Evolutionary conservation across 495 filamentous ascomycete species (phyloP).

Genomic region (Bacidia gigantensis): DNA sequence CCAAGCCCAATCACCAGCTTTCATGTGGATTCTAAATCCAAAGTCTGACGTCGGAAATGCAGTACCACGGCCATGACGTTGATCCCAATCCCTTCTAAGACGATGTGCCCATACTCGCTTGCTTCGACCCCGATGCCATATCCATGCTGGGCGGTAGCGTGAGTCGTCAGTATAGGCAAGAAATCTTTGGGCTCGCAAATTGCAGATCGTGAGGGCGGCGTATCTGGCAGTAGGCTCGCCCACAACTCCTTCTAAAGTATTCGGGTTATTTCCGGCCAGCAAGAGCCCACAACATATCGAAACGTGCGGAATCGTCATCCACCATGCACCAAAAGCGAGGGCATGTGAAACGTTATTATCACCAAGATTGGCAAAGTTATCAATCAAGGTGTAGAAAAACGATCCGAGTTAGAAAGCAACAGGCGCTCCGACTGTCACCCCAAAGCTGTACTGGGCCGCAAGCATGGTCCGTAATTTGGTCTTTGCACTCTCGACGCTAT

Average conservation of each 20-base stretch:
- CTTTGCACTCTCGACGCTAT: not conserved
- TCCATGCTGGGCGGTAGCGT: conserved; percentile 18
- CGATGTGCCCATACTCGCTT: conserved; percentile 10
- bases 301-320: conserved; percentile 9
- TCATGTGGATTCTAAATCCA: not conserved
- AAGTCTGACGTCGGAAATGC: not conserved
- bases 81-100: conserved; percentile 2
- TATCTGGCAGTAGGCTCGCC: not conserved
- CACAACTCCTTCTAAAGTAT: conserved; percentile 9
- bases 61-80: not conserved
- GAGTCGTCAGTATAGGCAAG: conserved; percentile 11
- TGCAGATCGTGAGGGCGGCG: not conserved
- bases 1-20: conserved; percentile 13
- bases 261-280: conserved; percentile 17
- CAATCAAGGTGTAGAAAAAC: conserved; percentile 29
- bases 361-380: conserved; percentile 12
- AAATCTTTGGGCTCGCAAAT: not conserved
- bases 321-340: not conserved
- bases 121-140: conserved; percentile 19
- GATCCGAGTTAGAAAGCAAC: conserved; percentile 33
- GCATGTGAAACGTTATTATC: conserved; percentile 4
- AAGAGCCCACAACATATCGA: conserved; percentile 16
- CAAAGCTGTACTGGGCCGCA: conserved; percentile 21
- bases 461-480: conserved; percentile 13
- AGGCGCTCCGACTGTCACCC: conserved; percentile 31